Conservation (phyloP, 192 early-diverging fungal genomes). For the Entomortierella lignicola region DNA sequence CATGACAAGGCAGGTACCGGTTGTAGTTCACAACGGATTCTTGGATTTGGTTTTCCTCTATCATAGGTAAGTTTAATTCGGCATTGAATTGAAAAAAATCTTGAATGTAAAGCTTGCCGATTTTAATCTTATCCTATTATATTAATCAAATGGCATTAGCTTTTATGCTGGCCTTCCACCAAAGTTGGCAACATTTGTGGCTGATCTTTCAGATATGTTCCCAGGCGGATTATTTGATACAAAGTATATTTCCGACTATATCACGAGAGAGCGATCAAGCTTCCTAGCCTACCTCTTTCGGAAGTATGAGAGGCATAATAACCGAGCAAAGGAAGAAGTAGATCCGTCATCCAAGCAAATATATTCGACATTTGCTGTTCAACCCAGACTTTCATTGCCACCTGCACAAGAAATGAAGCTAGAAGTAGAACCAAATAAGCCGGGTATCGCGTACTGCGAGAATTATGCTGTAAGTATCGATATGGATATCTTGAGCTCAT, state of each 20-base stretch:
- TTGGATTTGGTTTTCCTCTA: conserved; percentile 95
- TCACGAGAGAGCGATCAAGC: conserved; percentile 68
- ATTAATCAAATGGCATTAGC: conserved; percentile 19
- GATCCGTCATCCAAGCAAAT: not conserved
- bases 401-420: not conserved
- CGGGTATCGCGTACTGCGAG: conserved; percentile 62
- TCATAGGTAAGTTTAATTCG: conserved; percentile 59
- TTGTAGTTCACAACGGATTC: conserved; percentile 95
- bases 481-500: not conserved
- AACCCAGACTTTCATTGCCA: conserved; percentile 17
- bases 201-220: conserved; percentile 86
- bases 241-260: conserved; percentile 84
- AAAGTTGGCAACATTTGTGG: conserved; percentile 74
- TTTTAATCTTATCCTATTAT: not conserved
- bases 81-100: not conserved
- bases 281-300: conserved; percentile 79
- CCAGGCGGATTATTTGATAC: conserved; percentile 93
- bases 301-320: conserved; percentile 60
- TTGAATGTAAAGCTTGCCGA: not conserved
- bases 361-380: conserved; percentile 31
- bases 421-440: not conserved
- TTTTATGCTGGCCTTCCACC: conserved; percentile 86
- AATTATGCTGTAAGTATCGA: conserved; percentile 82
- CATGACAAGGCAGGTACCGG: conserved; percentile 63
- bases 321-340: conserved; percentile 4